phyloP scores from a whole-genome alignment of 2,329 filamentous ascomycete species.

The Cordyceps tenuipes region DNA sequence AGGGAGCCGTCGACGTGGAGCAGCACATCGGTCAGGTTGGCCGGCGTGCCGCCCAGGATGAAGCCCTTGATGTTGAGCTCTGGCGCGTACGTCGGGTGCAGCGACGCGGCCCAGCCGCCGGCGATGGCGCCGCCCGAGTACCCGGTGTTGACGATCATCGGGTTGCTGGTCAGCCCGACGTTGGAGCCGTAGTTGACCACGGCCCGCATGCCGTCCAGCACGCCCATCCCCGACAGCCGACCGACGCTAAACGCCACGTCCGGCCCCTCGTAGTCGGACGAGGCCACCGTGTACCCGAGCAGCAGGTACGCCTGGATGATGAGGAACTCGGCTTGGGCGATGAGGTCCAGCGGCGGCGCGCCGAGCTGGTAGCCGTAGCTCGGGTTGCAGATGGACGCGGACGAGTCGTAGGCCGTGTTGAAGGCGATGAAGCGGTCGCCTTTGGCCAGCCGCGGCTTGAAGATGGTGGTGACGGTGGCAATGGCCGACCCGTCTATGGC shows the following conservation, averaged over 20 bases:
- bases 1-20: not conserved
- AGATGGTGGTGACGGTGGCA: conserved; percentile 12
- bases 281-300: conserved; percentile 8
- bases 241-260: conserved; percentile 4
- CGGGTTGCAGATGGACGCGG: conserved; percentile 11
- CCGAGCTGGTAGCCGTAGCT: conserved; percentile 12
- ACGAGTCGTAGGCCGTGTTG: conserved; percentile 11
- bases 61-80: conserved; percentile 7
- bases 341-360: conserved; percentile 1
- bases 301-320: conserved; percentile 11
- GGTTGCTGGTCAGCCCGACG: conserved; percentile 3
- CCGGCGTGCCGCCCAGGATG: conserved; percentile 6
- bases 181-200: conserved; percentile 4
- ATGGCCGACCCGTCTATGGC: conserved; percentile 12
- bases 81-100: conserved; percentile 8
- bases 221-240: conserved; percentile 8
- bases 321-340: conserved; percentile 8
- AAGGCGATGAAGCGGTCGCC: conserved; percentile 12
- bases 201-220: conserved; percentile 10
- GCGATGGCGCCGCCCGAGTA: conserved; percentile 13
- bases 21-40: conserved; percentile 8
- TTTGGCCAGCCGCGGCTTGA: conserved; percentile 10
- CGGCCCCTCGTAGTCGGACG: conserved; percentile 10
- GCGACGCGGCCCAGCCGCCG: conserved; percentile 8
- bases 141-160: conserved; percentile 6